Conservation (phyloP, 306 rosid genomes). For the Adenanthera pavonina region DNA sequence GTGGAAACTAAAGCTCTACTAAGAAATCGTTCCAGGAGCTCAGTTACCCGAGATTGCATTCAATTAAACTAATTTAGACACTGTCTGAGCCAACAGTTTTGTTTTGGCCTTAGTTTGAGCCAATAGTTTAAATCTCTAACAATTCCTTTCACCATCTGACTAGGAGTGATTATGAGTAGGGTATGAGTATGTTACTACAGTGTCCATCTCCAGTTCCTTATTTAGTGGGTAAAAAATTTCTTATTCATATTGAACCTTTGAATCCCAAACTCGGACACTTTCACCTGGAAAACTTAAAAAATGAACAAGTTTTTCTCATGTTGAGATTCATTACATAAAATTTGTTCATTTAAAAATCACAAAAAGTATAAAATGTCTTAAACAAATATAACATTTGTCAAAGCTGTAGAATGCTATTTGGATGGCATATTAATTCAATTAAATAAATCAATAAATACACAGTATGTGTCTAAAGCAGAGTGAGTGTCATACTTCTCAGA, state of each 20-base stretch:
- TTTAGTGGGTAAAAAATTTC: not conserved
- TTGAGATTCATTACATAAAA: not conserved
- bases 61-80: conserved; percentile 29
- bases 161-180: not conserved
- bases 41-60: conserved; percentile 33
- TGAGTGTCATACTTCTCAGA: not conserved
- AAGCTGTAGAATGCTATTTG: not conserved
- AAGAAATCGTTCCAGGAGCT: conserved; percentile 6
- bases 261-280: not conserved
- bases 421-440: not conserved
- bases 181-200: not conserved
- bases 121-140: conserved; percentile 25
- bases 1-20: conserved; percentile 23
- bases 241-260: not conserved
- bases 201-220: not conserved
- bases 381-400: not conserved
- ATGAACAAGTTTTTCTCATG: not conserved
- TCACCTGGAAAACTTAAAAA: not conserved
- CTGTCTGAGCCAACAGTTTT: conserved; percentile 9
- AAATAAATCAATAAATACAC: not conserved
- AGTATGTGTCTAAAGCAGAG: not conserved
- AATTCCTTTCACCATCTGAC: conserved; percentile 1
- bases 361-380: not conserved
- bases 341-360: not conserved
- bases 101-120: not conserved